Evolutionary conservation across 1,139 yeast genomes (phyloP).

Genomic region (Suhomyces yuchorum): DNA sequence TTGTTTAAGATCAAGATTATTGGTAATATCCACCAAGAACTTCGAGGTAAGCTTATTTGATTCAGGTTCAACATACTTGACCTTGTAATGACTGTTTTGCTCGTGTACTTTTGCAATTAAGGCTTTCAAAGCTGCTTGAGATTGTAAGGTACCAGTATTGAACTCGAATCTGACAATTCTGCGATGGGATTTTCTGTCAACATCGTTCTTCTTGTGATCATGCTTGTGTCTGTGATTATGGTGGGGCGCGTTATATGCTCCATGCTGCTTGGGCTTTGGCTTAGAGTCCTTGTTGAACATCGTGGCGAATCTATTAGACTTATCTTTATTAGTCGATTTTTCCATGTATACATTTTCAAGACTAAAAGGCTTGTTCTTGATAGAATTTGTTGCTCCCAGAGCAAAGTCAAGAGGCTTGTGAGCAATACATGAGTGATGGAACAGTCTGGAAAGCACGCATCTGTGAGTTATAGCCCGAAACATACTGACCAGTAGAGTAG

Average conservation of each 20-base stretch:
- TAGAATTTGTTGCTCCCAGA: neutral
- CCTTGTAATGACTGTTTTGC: constrained; percentile 26
- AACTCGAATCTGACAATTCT: constrained; percentile 20
- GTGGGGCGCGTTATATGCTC: neutral
- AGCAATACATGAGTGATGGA: constrained; percentile 3
- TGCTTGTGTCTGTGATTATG: neutral
- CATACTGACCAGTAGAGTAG: neutral
- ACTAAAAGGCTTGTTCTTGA: constrained; percentile 7
- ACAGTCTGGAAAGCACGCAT: constrained; percentile 6
- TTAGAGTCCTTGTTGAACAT: constrained; percentile 11
- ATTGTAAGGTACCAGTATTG: constrained; percentile 24
- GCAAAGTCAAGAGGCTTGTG: constrained; percentile 12
- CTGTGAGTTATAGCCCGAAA: constrained; percentile 1
- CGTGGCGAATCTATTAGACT: constrained; percentile 14
- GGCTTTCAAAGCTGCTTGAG: constrained; percentile 34
- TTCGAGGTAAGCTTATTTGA: constrained; percentile 25
- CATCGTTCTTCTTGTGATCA: constrained; percentile 3
- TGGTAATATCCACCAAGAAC: constrained; percentile 33
- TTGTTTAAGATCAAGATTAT: constrained; percentile 30
- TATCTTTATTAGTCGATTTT: constrained; percentile 6
- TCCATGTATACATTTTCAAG: constrained; percentile 8
- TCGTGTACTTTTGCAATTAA: constrained; percentile 32
- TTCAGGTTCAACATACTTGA: constrained; percentile 30
- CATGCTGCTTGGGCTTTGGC: neutral
- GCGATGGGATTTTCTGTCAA: constrained; percentile 13